These are phyloP conservation scores for Penicillium sp. DNA, from an alignment of 2,329 filamentous ascomycete genomes.

Conservation along the genomic window DNA sequence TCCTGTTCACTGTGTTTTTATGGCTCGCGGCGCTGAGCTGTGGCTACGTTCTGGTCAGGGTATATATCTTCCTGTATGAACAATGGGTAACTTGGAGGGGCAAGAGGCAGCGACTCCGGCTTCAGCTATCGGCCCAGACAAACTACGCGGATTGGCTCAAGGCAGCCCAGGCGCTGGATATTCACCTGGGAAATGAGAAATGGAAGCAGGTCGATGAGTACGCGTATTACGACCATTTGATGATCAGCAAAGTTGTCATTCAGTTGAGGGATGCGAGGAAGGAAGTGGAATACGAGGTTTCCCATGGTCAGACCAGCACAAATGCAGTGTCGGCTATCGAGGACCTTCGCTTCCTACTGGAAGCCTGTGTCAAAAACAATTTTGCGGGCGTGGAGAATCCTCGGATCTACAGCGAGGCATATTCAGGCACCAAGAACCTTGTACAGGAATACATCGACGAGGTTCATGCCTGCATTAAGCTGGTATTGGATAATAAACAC, in stretches of 20 bases:
- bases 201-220: slow-evolving; percentile 52
- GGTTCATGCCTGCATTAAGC: slow-evolving; percentile 50
- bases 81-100: slow-evolving; percentile 87
- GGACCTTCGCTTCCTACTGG: slow-evolving; percentile 69
- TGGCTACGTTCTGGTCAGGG: slow-evolving; percentile 70
- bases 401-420: slow-evolving; percentile 92
- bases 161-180: slow-evolving; percentile 72
- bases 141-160: slow-evolving; percentile 79
- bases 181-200: slow-evolving; percentile 64
- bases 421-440: slow-evolving; percentile 93
- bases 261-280: slow-evolving; percentile 55
- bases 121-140: slow-evolving; percentile 63
- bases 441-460: slow-evolving; percentile 89
- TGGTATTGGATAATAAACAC: slow-evolving; percentile 62
- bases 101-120: slow-evolving; percentile 63
- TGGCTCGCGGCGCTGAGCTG: slow-evolving; percentile 72
- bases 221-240: slow-evolving; percentile 81
- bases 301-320: slow-evolving; percentile 17
- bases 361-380: slow-evolving; percentile 95
- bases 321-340: slow-evolving; percentile 54
- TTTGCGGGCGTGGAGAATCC: slow-evolving; percentile 94
- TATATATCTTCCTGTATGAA: slow-evolving; percentile 91
- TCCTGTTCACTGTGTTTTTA: slow-evolving; percentile 69
- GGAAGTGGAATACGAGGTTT: slow-evolving; percentile 39
- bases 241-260: slow-evolving; percentile 67